Conservation (phyloP, 2,329 filamentous ascomycete genomes). For the Colletotrichum musicola region DNA sequence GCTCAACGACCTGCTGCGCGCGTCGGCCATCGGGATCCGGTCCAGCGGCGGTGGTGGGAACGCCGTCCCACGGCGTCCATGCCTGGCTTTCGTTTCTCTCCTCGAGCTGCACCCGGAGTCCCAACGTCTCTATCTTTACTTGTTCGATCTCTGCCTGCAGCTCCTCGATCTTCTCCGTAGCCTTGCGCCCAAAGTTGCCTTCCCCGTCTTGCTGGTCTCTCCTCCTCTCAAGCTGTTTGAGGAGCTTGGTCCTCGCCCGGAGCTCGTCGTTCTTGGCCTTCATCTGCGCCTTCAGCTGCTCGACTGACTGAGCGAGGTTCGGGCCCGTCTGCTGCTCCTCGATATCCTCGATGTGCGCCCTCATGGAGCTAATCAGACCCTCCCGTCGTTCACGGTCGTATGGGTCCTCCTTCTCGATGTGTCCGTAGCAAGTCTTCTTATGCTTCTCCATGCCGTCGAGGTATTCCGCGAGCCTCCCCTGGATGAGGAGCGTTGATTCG, state of each 20-base stretch:
- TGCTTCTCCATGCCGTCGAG: neutral
- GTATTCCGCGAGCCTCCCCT: neutral
- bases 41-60: neutral
- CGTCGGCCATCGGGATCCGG: neutral
- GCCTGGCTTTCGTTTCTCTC: conserved; percentile 15
- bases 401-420: neutral
- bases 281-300: neutral
- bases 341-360: neutral
- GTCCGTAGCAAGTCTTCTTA: neutral
- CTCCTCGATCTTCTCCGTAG: conserved; percentile 2
- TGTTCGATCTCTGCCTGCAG: conserved; percentile 2
- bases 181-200: neutral
- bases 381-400: neutral
- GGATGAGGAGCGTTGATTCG: neutral
- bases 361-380: neutral
- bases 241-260: neutral
- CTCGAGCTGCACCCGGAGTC: conserved; percentile 7
- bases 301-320: neutral
- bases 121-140: neutral
- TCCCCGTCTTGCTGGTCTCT: neutral
- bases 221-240: neutral
- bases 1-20: neutral
- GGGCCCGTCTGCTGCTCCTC: neutral
- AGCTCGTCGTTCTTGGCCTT: conserved; percentile 10
- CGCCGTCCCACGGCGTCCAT: conserved; percentile 7